phyloP scores from a whole-genome alignment of 2,329 filamentous ascomycete genomes.

The Colletotrichum graminicola region DNA sequence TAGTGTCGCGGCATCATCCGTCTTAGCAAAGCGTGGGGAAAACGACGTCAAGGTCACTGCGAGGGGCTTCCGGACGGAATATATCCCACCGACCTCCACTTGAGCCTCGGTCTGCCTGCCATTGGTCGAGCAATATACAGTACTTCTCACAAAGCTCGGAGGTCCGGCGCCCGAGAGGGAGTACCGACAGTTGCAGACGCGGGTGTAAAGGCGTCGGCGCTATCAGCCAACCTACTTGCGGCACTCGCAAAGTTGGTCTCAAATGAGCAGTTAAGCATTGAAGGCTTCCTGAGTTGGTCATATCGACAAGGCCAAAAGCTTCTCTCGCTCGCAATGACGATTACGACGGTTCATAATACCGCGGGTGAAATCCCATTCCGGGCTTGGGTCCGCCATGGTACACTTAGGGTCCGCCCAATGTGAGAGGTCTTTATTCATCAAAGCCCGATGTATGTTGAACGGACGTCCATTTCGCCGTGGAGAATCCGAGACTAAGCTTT shows the following conservation, averaged over 20 bases:
- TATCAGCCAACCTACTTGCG: constrained; percentile 29
- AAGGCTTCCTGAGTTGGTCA: neutral
- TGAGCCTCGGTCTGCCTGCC: neutral
- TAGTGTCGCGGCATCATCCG: constrained; percentile 24
- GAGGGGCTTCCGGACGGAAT: constrained; percentile 15
- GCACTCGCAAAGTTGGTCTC: constrained; percentile 9
- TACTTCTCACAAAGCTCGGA: constrained; percentile 15
- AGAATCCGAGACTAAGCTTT: neutral
- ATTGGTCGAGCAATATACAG: constrained; percentile 9
- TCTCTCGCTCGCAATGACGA: neutral
- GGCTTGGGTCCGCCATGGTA: neutral
- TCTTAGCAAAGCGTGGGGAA: neutral
- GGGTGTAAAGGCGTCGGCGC: constrained; percentile 20
- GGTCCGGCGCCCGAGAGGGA: constrained; percentile 19
- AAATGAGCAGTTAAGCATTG: neutral
- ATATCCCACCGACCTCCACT: constrained; percentile 18
- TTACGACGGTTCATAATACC: neutral
- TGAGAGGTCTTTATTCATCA: neutral
- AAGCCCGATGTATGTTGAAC: neutral
- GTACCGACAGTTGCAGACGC: constrained; percentile 17
- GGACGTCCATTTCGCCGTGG: neutral
- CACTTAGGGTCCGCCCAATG: neutral
- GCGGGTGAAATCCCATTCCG: neutral
- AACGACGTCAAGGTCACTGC: too few relatives aligned
- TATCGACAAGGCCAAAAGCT: neutral